These are phyloP conservation scores for Cercospora sp. DNA, from an alignment of 2,329 filamentous ascomycete genomes.

Conservation along the genomic window DNA sequence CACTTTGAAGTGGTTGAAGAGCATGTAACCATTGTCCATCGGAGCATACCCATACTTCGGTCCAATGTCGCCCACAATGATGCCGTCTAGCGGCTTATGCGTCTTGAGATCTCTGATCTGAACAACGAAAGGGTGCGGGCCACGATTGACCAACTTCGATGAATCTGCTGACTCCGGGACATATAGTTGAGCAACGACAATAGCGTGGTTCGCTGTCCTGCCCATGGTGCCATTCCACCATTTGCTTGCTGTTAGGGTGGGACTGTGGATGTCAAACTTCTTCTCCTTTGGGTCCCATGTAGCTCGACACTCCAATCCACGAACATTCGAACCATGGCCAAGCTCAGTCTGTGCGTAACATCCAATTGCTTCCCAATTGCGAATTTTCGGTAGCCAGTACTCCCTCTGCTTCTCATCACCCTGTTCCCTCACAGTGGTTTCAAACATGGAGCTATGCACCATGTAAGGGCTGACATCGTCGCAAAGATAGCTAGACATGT, in stretches of 20 bases:
- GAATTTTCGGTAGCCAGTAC: constrained; percentile 54
- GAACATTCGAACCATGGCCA: constrained; percentile 56
- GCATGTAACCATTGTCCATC: constrained; percentile 57
- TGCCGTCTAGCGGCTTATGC: constrained; percentile 50
- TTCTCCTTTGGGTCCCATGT: constrained; percentile 49
- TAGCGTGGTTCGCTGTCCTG: constrained; percentile 57
- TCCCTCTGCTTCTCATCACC: constrained; percentile 50
- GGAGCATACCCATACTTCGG: constrained; percentile 57
- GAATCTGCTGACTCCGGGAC: constrained; percentile 42
- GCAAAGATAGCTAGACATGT: constrained; percentile 55
- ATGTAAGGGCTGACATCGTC: constrained; percentile 57
- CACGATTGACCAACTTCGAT: constrained; percentile 46
- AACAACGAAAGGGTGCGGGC: constrained; percentile 56
- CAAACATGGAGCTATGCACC: constrained; percentile 55
- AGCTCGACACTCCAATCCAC: constrained; percentile 52
- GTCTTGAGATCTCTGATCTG: constrained; percentile 54
- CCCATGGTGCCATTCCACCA: constrained; percentile 59
- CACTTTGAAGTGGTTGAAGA: constrained; percentile 52
- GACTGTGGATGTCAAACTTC: constrained; percentile 55
- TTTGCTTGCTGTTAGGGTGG: constrained; percentile 55
- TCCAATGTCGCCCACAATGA: constrained; percentile 57
- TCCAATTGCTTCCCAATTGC: constrained; percentile 53
- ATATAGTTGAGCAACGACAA: constrained; percentile 55
- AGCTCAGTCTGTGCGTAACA: constrained; percentile 55
- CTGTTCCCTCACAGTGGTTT: constrained; percentile 55